phyloP scores from a whole-genome alignment of 2,329 filamentous ascomycete species.

The Aspergillus jensenii region DNA sequence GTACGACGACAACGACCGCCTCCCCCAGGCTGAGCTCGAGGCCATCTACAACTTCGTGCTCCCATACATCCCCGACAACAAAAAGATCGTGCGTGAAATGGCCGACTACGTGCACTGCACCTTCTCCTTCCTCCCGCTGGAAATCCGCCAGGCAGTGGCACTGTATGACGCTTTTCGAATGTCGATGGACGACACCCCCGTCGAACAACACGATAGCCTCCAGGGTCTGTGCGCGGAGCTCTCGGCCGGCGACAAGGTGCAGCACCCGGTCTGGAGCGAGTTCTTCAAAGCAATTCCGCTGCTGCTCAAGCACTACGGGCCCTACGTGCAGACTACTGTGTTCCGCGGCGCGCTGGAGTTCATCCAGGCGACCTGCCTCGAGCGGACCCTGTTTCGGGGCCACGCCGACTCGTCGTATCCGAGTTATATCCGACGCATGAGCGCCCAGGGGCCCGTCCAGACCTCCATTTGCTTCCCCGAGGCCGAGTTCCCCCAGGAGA shows the following conservation, averaged over 20 bases:
- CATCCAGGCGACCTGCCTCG: not conserved
- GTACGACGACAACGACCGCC: not conserved
- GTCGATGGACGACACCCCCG: not conserved
- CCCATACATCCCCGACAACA: not conserved
- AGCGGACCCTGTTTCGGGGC: not conserved
- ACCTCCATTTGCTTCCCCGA: slow-evolving; percentile 4
- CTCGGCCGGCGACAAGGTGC: not conserved
- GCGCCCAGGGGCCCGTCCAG: not conserved
- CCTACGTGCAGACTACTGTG: too few relatives aligned
- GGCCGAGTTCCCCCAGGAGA: not conserved
- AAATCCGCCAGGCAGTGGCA: slow-evolving; percentile 1
- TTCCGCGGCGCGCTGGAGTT: not conserved
- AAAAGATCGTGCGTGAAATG: not conserved
- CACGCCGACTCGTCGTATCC: not conserved
- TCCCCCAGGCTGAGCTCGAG: not conserved
- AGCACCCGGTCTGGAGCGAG: not conserved
- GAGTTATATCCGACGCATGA: not conserved
- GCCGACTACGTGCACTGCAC: not conserved
- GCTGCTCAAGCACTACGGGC: too few relatives aligned
- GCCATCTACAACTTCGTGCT: not conserved
- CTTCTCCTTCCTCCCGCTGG: slow-evolving; percentile 4
- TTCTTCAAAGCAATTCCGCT: not conserved
- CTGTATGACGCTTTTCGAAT: slow-evolving; percentile 4
- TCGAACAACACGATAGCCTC: slow-evolving; percentile 1
- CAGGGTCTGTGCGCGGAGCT: not conserved